These are phyloP conservation scores for Solanum chmielewskii DNA, from an alignment of 257 asterid species.

Conservation along the genomic window DNA sequence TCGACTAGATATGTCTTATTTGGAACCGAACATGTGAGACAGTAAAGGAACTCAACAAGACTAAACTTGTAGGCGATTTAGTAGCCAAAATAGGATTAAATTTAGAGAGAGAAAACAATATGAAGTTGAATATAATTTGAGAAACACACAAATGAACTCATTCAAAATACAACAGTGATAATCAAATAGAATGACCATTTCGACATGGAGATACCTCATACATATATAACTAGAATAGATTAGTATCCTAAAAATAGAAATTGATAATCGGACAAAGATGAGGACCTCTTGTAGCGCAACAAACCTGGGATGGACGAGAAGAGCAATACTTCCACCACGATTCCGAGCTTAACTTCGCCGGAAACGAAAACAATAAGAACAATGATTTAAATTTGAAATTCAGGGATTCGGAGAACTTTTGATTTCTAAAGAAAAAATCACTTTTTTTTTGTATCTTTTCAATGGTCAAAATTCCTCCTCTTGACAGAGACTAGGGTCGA, in stretches of 20 bases:
- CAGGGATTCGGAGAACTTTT: background rate
- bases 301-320: background rate
- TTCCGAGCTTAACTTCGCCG: background rate
- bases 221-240: background rate
- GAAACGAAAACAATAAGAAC: background rate
- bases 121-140: background rate
- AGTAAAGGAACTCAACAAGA: background rate
- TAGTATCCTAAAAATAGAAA: background rate
- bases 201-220: background rate
- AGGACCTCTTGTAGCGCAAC: background rate
- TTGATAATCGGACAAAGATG: background rate
- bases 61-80: background rate
- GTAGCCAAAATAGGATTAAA: background rate
- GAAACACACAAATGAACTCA: background rate
- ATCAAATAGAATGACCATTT: background rate
- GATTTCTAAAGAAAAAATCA: background rate
- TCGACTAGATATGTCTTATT: background rate
- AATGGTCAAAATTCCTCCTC: background rate
- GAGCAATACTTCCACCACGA: background rate
- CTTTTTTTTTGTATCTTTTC: background rate
- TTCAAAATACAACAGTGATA: background rate
- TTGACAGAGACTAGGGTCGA: background rate
- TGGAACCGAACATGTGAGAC: background rate
- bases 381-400: background rate
- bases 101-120: too few species aligned